phyloP scores from a whole-genome alignment of 169 alveolate genomes.

The Plasmodium knowlesi region DNA sequence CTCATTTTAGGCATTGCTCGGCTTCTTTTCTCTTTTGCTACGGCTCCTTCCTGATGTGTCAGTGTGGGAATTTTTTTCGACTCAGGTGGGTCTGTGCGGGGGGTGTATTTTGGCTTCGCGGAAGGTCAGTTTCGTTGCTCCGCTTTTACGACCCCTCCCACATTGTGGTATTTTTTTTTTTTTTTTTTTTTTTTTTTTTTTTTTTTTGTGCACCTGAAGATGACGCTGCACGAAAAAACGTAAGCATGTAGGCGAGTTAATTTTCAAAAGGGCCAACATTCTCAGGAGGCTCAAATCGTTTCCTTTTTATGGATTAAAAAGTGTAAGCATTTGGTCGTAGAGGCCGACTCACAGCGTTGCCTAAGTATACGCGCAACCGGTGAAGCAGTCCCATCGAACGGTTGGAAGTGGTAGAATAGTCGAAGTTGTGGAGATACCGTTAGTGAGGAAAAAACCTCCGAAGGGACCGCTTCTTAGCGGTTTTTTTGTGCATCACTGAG shows the following conservation, averaged over 20 bases:
- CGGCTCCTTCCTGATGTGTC: not conserved
- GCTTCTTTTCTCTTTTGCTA: not conserved
- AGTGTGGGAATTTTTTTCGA: not conserved
- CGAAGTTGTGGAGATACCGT: not conserved
- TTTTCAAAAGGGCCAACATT: not conserved
- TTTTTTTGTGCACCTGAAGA: not conserved
- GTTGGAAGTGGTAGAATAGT: not conserved
- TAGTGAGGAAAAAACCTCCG: not conserved
- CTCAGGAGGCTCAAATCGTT: not conserved
- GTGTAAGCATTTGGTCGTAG: not conserved
- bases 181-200: conserved; percentile 8
- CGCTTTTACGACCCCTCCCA: not conserved
- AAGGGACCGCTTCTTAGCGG: not conserved
- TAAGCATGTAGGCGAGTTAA: not conserved
- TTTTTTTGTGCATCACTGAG: too few relatives aligned
- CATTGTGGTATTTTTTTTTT: not conserved
- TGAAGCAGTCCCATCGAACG: not conserved
- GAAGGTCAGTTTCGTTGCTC: not conserved
- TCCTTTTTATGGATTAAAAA: not conserved
- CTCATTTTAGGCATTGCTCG: not conserved
- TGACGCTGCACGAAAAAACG: not conserved
- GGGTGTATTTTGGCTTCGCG: not conserved
- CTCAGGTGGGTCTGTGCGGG: not conserved
- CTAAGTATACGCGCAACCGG: not conserved
- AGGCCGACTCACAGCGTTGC: not conserved